phyloP scores from a whole-genome alignment of 164 flowering plant species.

The Malania oleifera region DNA sequence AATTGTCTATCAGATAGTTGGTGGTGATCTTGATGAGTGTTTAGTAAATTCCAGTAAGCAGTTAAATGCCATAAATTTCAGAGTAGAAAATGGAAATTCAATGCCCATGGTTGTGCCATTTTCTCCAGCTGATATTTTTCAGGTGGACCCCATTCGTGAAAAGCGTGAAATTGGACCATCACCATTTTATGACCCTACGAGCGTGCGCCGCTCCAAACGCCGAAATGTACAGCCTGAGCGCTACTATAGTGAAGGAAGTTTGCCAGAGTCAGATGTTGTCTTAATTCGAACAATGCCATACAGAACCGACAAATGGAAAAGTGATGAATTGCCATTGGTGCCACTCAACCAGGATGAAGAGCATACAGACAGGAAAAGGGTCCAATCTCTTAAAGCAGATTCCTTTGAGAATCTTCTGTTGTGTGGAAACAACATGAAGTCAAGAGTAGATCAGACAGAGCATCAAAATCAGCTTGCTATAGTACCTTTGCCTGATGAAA shows the following conservation, averaged over 20 bases:
- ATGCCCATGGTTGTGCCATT: constrained; percentile 28
- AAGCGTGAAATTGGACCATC: constrained; percentile 16
- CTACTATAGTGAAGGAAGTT: constrained; percentile 33
- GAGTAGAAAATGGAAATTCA: constrained; percentile 32
- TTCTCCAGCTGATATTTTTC: constrained; percentile 14
- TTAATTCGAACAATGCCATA: constrained; percentile 21
- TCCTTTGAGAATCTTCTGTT: background rate
- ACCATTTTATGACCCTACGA: constrained; percentile 23
- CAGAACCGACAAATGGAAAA: constrained; percentile 19
- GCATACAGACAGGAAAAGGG: constrained; percentile 2
- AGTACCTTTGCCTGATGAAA: constrained; percentile 26
- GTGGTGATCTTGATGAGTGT: constrained; percentile 15
- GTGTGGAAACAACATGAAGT: background rate
- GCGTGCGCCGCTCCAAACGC: constrained; percentile 71
- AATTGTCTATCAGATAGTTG: constrained; percentile 50
- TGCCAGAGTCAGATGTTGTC: constrained; percentile 28
- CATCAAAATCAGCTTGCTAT: constrained; percentile 26
- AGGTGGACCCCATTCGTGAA: constrained; percentile 12
- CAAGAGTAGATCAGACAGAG: constrained; percentile 5
- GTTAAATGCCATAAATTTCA: constrained; percentile 45
- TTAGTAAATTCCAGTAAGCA: constrained; percentile 10
- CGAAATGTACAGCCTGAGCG: constrained; percentile 64
- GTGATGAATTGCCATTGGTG: constrained; percentile 29
- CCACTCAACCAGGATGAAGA: constrained; percentile 24
- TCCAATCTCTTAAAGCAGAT: constrained; percentile 6